Percentiles rank a stretch among this genome's conserved stretches.
These are phyloP conservation scores for Ophiostoma montium DNA, from an alignment of 2,329 filamentous ascomycete genomes.

Conservation along the genomic window DNA sequence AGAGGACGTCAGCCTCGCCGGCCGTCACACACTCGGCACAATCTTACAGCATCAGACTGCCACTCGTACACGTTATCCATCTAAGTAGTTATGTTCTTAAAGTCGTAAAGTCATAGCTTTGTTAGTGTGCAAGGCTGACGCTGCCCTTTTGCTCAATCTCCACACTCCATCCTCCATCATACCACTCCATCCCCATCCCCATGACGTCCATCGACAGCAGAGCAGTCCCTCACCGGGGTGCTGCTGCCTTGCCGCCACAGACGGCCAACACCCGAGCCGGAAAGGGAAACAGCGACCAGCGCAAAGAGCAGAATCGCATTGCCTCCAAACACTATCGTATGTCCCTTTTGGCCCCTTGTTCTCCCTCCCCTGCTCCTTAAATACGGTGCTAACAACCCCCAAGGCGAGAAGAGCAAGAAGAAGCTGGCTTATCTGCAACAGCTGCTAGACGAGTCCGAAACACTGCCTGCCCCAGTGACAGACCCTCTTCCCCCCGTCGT, in stretches of 20 bases:
- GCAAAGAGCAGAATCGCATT: slow-evolving; percentile 16
- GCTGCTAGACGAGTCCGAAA: slow-evolving; percentile 16
- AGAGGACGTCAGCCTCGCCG: not conserved
- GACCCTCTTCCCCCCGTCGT: not conserved
- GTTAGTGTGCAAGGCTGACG: too few relatives aligned
- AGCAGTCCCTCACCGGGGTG: too few relatives aligned
- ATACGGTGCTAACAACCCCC: slow-evolving; percentile 12
- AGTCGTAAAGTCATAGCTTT: too few relatives aligned
- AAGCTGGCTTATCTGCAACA: slow-evolving; percentile 27
- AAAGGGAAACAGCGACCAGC: slow-evolving; percentile 13
- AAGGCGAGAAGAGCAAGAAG: slow-evolving; percentile 30
- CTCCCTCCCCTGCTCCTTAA: not conserved
- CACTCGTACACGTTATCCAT: too few relatives aligned
- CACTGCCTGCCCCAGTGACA: not conserved
- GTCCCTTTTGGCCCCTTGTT: too few relatives aligned
- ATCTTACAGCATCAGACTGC: too few relatives aligned
- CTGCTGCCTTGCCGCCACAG: too few relatives aligned
- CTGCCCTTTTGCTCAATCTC: too few relatives aligned
- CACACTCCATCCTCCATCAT: too few relatives aligned
- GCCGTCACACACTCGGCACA: not conserved
- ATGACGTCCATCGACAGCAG: too few relatives aligned
- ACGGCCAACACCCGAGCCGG: slow-evolving; percentile 1
- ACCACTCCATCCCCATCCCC: too few relatives aligned
- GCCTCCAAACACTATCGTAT: slow-evolving; percentile 17
- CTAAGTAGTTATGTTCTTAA: too few relatives aligned